These are phyloP conservation scores for Trichomonas gallinae DNA, from an alignment of 208 protist species.

Conservation along the genomic window DNA sequence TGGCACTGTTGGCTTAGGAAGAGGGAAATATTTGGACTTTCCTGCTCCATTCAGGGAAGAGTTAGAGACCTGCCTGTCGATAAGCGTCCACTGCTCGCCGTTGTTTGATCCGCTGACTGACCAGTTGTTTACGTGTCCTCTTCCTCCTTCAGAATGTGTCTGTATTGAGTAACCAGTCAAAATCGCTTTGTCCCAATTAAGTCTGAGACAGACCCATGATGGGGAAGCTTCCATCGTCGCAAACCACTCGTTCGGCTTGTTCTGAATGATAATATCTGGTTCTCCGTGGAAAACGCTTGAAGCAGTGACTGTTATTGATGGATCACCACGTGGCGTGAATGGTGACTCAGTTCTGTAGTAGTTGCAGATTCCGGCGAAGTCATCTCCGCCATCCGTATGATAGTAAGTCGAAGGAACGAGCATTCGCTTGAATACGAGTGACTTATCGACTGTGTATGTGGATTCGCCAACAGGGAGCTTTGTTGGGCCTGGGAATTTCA, in stretches of 20 bases:
- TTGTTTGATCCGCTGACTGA: neutral
- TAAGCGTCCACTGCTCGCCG: neutral
- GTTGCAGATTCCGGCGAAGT: neutral
- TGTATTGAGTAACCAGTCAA: neutral
- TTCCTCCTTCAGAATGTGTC: neutral
- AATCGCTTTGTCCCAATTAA: neutral
- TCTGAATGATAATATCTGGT: neutral
- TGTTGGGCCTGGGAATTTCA: neutral
- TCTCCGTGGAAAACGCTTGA: neutral
- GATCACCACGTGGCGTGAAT: neutral
- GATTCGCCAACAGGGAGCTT: neutral
- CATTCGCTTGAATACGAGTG: neutral
- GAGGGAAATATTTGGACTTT: neutral
- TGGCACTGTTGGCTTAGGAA: neutral
- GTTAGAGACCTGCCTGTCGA: neutral
- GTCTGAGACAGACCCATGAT: neutral
- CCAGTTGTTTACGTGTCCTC: neutral
- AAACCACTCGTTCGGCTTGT: neutral
- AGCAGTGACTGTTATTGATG: neutral
- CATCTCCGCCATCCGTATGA: neutral
- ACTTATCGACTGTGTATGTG: neutral
- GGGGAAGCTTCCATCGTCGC: neutral
- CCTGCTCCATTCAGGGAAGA: neutral
- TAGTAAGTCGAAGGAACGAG: neutral
- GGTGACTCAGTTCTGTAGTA: neutral